Percentiles rank a stretch among this genome's conserved stretches.
Evolutionary conservation across 2,329 filamentous ascomycete species (phyloP).

Genomic region (Clarireedia homoeocarpa): DNA sequence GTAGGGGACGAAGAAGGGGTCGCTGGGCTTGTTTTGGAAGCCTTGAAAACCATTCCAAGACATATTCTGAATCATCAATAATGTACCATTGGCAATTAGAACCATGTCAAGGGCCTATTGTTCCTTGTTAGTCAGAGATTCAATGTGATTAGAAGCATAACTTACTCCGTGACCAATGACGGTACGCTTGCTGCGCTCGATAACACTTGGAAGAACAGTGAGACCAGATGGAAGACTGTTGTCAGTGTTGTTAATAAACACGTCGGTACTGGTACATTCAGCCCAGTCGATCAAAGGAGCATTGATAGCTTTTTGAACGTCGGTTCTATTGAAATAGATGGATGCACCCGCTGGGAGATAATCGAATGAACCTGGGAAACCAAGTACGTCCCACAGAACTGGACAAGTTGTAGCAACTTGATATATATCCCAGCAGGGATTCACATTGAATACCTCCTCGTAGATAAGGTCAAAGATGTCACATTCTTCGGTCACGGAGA

Average conservation of each 20-base stretch:
- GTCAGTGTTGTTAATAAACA: conserved; percentile 43
- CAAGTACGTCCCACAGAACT: conserved; percentile 58
- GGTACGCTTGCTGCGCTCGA: conserved; percentile 65
- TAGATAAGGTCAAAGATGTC: conserved; percentile 49
- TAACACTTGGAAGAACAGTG: conserved; percentile 58
- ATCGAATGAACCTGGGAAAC: conserved; percentile 49
- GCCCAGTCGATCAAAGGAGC: conserved; percentile 54
- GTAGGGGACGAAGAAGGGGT: conserved; percentile 37
- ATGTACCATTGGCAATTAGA: conserved; percentile 51
- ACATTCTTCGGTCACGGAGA: conserved; percentile 39
- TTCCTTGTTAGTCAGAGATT: conserved; percentile 15
- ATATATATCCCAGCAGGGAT: conserved; percentile 77
- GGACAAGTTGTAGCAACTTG: conserved; percentile 67
- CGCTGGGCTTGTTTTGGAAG: conserved; percentile 40
- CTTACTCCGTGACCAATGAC: conserved; percentile 62
- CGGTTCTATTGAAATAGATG: conserved; percentile 55
- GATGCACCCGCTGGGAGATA: conserved; percentile 56
- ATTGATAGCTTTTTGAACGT: conserved; percentile 55
- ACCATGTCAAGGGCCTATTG: conserved; percentile 39
- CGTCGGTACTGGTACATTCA: conserved; percentile 42
- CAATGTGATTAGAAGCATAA: conserved; percentile 28
- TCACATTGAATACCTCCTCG: conserved; percentile 45
- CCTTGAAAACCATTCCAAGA: conserved; percentile 56
- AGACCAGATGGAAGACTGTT: conserved; percentile 45
- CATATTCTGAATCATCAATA: conserved; percentile 60